Base-by-base conservation (phyloP, 1,284 basidiomycete species). In the Ceratobasidium theobromae region DNA sequence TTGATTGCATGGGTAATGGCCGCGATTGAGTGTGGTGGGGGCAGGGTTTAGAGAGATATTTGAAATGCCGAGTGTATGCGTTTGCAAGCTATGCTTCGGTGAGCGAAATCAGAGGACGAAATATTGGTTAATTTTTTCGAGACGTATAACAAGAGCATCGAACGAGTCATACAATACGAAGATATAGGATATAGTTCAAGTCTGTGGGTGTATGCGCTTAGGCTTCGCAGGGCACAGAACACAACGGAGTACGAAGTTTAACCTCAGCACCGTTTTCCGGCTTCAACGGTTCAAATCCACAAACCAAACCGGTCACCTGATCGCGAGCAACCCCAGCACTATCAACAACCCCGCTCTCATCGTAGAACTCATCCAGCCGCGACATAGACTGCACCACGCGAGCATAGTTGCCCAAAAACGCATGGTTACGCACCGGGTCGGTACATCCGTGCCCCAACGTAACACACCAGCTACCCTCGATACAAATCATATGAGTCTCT, bases 371-470 rank as follows among this genome's bases (percentile, higher is more conserved):
- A 18, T 51, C 41, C 32, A 55, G 33, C 32, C 33, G 35, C 43
- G 38, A 54, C 23, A 69, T 23, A 8, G 60, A 53, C 3, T 66
- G 35, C 11, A 67, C 46, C 8, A 69, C 54, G 3, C 52, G 55
- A 14, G 43, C n/a, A 48, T 69, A 66, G 32, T 65, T 38, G 27
- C 66, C 66, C 23, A 69, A 54, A 58, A 69, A 69, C 27, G 67
- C 53, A 51, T 69, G 68, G 14, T 53, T 32, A 21, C 68, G 46
- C 3, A 60, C 60, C n/a, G 60, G 33, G 27, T 69, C 68, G 30
- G 32, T 57, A 28, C 53, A 51, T 65, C 69, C 70, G 28, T 70
- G 70, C 5, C 70, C 70, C 28, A 69, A 45, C 1, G 70, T 69
- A 4, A 70, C 70, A 33, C 70, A 70, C 28, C 55, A 46, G 1